phyloP scores from a whole-genome alignment of 176 grass and related monocot species.

The Triticum dicoccoides region DNA sequence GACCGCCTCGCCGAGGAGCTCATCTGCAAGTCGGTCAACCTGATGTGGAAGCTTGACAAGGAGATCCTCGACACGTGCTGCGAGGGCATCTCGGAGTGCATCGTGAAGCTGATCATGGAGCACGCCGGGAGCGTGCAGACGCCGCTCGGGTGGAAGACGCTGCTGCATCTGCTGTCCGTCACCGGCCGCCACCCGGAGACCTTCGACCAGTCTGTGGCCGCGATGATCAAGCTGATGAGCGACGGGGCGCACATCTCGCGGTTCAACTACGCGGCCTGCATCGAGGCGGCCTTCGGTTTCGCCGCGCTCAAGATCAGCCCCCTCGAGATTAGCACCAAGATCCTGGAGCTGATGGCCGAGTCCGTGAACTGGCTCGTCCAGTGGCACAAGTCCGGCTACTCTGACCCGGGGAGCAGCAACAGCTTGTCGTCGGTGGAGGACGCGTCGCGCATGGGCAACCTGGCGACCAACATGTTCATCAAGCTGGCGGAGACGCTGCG shows the following conservation, averaged over 20 bases:
- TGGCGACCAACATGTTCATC: constrained; percentile 64
- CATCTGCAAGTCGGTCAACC: constrained; percentile 78
- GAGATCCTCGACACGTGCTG: constrained; percentile 84
- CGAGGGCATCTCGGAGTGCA: constrained; percentile 56
- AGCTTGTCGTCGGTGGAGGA: constrained; percentile 19
- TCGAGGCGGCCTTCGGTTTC: constrained; percentile 79
- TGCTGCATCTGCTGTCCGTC: constrained; percentile 68
- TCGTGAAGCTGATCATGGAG: constrained; percentile 51
- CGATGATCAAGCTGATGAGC: constrained; percentile 67
- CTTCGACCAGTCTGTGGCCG: constrained; percentile 72
- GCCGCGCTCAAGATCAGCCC: constrained; percentile 87
- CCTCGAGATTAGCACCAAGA: constrained; percentile 66
- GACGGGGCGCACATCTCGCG: constrained; percentile 44
- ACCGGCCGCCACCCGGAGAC: constrained; percentile 84
- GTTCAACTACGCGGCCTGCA: constrained; percentile 74
- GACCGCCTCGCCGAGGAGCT: constrained; percentile 67
- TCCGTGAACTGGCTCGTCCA: constrained; percentile 66
- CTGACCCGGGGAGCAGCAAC: constrained; percentile 39
- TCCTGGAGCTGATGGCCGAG: constrained; percentile 69
- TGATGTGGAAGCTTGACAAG: constrained; percentile 92
- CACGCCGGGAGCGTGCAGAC: constrained; percentile 56
- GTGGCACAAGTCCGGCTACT: constrained; percentile 79
- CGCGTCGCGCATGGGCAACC: constrained; percentile 39
- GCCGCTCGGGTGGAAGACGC: constrained; percentile 69
- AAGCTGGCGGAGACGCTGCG: constrained; percentile 79